Evolutionary conservation across 257 asterid species (phyloP), one percentile per base, ranked within the genome.

Genomic region (Forsythia suspensa): DNA sequence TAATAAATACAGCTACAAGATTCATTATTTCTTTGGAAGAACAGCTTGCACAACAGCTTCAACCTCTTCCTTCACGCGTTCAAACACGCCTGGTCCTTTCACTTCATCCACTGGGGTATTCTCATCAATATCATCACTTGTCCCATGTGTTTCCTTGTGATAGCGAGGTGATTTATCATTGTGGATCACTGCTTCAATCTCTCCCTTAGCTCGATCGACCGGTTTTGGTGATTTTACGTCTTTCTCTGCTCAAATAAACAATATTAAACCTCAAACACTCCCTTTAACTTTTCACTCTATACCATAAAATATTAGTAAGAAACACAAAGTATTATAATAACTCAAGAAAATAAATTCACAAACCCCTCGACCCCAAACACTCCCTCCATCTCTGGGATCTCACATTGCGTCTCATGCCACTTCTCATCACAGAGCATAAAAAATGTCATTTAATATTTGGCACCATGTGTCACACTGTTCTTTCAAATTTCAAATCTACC

Each of bases 141-240:
- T 87, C 83, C 99, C 98, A 36, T 95, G 98, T 0, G 99, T 95
- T 84, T 95, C 99, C 80, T 85, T 85, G 79, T 84, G 76, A 82
- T 90, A 96, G 42, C 5, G 81, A 13, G 89, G 82, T 18, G 90
- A 77, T 39, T 82, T 85, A 13, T 81, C 87, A 9, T 72, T 42
- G 24, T 82, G 86, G 72, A 78, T 41, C 41, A 39, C 59, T 3
- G 85, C 46, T 77, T 76, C 83, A 2, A 37, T 73, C 69, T 80
- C 93, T 55, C 84, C 85, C 85, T 84, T 86, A 24, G 83, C 85
- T 71, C 82, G 82, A 63, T 85, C 87, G 5, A 52, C 55, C 71
- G 80, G 66, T 72, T 84, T 77, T 6, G 86, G 80, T 11, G 87
- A 67, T 82, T 86, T 85, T 65, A 48, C 85, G 63, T 74, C 86